phyloP scores from a whole-genome alignment of 2,329 filamentous ascomycete genomes.

The Niveomyces coronatus region DNA sequence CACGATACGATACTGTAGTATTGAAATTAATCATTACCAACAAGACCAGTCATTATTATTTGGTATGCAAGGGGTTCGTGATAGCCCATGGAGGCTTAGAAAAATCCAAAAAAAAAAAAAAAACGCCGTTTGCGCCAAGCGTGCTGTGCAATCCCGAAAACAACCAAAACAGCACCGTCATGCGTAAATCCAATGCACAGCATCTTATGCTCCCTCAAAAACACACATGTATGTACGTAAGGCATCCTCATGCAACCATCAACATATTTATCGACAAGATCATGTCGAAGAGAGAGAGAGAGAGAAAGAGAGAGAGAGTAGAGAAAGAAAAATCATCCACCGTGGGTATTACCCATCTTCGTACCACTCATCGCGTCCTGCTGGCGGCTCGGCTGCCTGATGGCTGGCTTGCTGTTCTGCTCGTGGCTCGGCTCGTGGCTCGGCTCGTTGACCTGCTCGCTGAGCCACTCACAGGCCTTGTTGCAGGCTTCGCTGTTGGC shows the following conservation, averaged over 20 bases:
- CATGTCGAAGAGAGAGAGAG: background rate
- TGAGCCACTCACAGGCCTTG: background rate
- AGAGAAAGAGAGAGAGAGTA: background rate
- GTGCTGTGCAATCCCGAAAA: background rate
- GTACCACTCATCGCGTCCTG: slow-evolving; percentile 6
- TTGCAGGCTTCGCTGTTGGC: slow-evolving; percentile 1
- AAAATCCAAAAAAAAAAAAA: slow-evolving; percentile 1
- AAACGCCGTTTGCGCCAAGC: slow-evolving; percentile 4
- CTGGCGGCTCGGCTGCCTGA: slow-evolving; percentile 3
- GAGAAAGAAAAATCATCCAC: slow-evolving; percentile 3
- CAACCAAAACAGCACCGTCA: background rate
- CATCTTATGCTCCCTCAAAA: background rate
- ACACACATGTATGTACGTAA: slow-evolving; percentile 4
- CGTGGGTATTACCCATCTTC: slow-evolving; percentile 1
- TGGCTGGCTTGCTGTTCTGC: background rate
- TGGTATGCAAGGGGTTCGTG: no score
- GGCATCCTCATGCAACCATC: slow-evolving; percentile 3
- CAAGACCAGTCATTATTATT: no score
- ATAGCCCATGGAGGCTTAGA: slow-evolving; percentile 4
- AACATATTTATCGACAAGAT: no score
- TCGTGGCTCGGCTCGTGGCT: slow-evolving; percentile 2
- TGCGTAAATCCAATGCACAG: slow-evolving; percentile 1
- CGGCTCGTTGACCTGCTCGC: slow-evolving; percentile 6
- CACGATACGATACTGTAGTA: no score
- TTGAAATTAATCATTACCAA: no score